Percentiles rank a stretch among this genome's conserved stretches.
Evolutionary conservation across 441 rosid species (phyloP).

Genomic region (Euphorbia celastroides): DNA sequence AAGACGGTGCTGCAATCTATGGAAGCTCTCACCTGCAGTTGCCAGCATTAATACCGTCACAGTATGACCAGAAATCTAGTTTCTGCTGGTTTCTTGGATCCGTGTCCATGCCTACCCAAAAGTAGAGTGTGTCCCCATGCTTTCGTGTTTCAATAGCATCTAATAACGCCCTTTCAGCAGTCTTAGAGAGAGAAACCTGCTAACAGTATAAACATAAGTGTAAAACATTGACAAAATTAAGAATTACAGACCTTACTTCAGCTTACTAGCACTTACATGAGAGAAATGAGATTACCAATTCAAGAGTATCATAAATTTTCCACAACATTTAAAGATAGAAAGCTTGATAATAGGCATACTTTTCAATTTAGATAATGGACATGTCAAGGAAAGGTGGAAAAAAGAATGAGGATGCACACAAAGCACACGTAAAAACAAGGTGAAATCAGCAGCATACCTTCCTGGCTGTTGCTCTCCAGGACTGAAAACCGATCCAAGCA

Average conservation of each 20-base stretch:
- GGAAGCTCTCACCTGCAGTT: slow-evolving; percentile 69
- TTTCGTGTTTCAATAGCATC: slow-evolving; percentile 53
- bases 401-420: too few relatives aligned
- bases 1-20: neutral
- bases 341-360: too few relatives aligned
- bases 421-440: neutral
- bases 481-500: slow-evolving; percentile 98
- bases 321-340: too few relatives aligned
- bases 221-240: neutral
- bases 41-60: slow-evolving; percentile 94
- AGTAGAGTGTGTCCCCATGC: slow-evolving; percentile 79
- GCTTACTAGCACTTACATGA: neutral
- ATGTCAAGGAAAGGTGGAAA: too few relatives aligned
- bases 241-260: neutral
- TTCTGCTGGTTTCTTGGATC: slow-evolving; percentile 71
- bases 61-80: slow-evolving; percentile 89
- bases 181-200: slow-evolving; percentile 71
- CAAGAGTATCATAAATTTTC: too few relatives aligned
- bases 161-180: slow-evolving; percentile 72
- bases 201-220: neutral
- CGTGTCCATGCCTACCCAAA: slow-evolving; percentile 93
- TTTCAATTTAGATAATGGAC: too few relatives aligned
- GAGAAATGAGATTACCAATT: neutral
- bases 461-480: slow-evolving; percentile 92
- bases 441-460: slow-evolving; percentile 40